phyloP scores from a whole-genome alignment of 345 rosid genomes.

The Litchi chinensis region DNA sequence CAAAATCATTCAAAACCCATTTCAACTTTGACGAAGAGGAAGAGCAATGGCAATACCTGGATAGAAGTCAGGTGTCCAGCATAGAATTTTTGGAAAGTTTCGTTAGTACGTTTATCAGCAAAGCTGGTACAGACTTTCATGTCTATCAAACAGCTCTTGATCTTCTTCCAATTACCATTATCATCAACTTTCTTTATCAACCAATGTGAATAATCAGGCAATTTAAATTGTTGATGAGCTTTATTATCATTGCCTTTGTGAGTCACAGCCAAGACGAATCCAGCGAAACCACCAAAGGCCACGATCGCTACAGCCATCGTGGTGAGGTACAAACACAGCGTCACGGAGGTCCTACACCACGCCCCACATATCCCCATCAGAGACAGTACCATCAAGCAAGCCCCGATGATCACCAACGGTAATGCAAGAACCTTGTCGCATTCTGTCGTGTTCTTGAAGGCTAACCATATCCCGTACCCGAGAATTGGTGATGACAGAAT shows the following conservation, averaged over 20 bases:
- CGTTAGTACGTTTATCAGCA: conserved; percentile 13
- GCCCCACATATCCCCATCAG: conserved; percentile 73
- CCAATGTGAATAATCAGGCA: conserved; percentile 63
- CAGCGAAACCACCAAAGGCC: conserved; percentile 52
- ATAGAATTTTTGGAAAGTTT: conserved; percentile 34
- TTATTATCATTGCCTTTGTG: conserved; percentile 65
- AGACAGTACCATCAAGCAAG: conserved; percentile 61
- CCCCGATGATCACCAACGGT: conserved; percentile 63
- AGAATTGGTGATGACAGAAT: background rate
- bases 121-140: conserved; percentile 44
- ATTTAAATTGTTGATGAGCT: conserved; percentile 70
- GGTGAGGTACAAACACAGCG: conserved; percentile 66
- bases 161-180: conserved; percentile 56
- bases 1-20: too few relatives aligned
- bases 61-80: conserved; percentile 34
- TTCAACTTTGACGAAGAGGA: too few relatives aligned
- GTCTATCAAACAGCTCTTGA: conserved; percentile 61
- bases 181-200: conserved; percentile 51
- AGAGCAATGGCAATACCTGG: conserved; percentile 41
- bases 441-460: conserved; percentile 33
- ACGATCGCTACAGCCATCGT: conserved; percentile 70
- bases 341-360: conserved; percentile 67
- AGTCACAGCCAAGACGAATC: conserved; percentile 68
- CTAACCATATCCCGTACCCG: background rate
- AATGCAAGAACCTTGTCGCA: conserved; percentile 71